Evolutionary conservation across 2,329 filamentous ascomycete genomes (phyloP).

Genomic region (Apiospora pterosperma): DNA sequence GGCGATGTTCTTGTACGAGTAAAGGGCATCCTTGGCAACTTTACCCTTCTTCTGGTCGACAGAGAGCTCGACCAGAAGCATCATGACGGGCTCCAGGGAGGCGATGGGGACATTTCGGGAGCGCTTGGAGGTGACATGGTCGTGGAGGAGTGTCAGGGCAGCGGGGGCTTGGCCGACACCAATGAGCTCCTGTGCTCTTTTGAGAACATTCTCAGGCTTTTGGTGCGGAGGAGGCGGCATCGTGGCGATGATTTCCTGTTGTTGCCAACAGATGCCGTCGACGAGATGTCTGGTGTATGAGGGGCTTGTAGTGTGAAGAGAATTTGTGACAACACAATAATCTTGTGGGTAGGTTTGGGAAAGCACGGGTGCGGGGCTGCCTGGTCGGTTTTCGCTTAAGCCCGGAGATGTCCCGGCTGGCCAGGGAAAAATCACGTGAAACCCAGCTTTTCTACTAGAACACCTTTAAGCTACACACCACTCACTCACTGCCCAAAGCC

Average conservation of each 20-base stretch:
- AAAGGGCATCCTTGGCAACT: slow-evolving; percentile 95
- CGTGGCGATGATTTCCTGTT: slow-evolving; percentile 1
- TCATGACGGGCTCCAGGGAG: slow-evolving; percentile 96
- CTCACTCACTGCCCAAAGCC: neutral
- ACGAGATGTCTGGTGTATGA: neutral
- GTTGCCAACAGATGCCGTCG: slow-evolving; percentile 1
- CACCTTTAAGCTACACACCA: neutral
- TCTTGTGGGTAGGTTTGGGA: slow-evolving; percentile 1
- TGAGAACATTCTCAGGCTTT: slow-evolving; percentile 98
- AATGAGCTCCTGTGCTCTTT: slow-evolving; percentile 97
- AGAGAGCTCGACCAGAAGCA: slow-evolving; percentile 93
- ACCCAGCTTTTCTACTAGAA: neutral
- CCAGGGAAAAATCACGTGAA: neutral
- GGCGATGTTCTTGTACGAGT: slow-evolving; percentile 99
- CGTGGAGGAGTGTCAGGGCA: slow-evolving; percentile 91
- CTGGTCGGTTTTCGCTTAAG: neutral
- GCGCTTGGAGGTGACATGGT: slow-evolving; percentile 98
- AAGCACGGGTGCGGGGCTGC: slow-evolving; percentile 1
- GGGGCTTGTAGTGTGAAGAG: slow-evolving; percentile 1
- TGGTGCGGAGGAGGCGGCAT: slow-evolving; percentile 95
- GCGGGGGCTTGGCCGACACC: slow-evolving; percentile 91
- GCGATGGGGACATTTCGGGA: slow-evolving; percentile 96
- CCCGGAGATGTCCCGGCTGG: neutral
- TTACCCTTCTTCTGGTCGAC: slow-evolving; percentile 98
- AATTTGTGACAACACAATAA: slow-evolving; percentile 2